phyloP scores from a whole-genome alignment of 108 stramenopile species.

The Skeletonema tropicum region DNA sequence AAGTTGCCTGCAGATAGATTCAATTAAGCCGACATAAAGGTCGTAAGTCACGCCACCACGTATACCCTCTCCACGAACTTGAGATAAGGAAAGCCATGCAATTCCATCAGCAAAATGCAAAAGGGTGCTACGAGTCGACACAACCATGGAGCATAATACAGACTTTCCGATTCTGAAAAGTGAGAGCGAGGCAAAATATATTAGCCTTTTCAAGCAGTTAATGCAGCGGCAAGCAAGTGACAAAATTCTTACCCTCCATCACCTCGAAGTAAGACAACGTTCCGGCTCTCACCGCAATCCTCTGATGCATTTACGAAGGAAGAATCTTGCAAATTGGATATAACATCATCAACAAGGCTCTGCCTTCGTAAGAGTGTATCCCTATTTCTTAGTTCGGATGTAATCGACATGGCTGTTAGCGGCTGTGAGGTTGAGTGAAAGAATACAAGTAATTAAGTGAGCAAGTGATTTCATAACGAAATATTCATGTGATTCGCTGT shows the following conservation, averaged over 20 bases:
- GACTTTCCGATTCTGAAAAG: not conserved
- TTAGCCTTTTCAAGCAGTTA: too few relatives aligned
- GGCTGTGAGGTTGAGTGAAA: not conserved
- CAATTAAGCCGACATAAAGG: not conserved
- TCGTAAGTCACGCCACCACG: not conserved
- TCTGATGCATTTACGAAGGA: not conserved
- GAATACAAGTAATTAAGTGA: not conserved
- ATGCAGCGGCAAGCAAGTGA: not conserved
- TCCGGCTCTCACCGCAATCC: not conserved
- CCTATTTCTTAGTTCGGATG: not conserved
- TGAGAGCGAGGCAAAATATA: too few relatives aligned
- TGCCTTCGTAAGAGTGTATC: not conserved
- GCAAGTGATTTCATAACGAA: not conserved
- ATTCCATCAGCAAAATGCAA: not conserved
- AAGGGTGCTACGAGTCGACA: not conserved
- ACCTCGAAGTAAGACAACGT: not conserved
- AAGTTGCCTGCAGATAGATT: not conserved
- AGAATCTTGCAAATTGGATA: not conserved
- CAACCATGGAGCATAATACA: not conserved
- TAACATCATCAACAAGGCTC: not conserved
- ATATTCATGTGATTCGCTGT: not conserved
- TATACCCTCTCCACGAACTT: not conserved
- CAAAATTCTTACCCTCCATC: not conserved
- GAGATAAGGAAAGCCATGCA: not conserved
- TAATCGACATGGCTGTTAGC: not conserved